Evolutionary conservation across 495 filamentous ascomycete genomes (phyloP), one percentile per base, ranked within the genome.

Genomic region (Evernia prunastri): DNA sequence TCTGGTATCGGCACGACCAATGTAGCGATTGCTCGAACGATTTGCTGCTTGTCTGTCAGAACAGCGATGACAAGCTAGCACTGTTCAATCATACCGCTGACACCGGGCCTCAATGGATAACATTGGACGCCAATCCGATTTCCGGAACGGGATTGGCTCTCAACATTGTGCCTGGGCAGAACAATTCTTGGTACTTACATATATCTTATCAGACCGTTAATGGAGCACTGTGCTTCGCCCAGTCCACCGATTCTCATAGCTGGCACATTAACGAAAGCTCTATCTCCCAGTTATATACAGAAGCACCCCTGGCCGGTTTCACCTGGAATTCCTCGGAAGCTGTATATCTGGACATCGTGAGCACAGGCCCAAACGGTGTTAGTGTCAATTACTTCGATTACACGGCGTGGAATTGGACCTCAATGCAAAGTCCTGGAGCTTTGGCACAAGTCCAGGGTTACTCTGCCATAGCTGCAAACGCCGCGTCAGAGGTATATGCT

Each of bases 21-120:
- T 49, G 45, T n/a, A 49, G 25, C 45, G n/a, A 4, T 49, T 49
- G 45, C 45, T 49, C 45, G 20, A 49, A 49, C 45, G n/a, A 49
- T 49, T 10, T 13, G 8, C 9, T 49, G 23, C 45, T 49, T 49
- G 45, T 49, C n/a, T 49, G 45, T 27, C 45, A 49, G 12, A 25
- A 23, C 25, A 49, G 45, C 45, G 45, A 49, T 11, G 23, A 49
- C 13, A 23, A 49, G 45, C 23, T 49, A 25, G 45, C n/a, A 49
- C 23, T 49, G 8, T 49, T 25, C 23, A 49, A 49, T 11, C 25
- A n/a, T n/a, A 49, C n/a, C 1, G 23, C n/a, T 25, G 13, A 49
- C 45, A 12, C 36, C 6, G 45, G 45, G 11, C 45, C 45, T 23
- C 45, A 49, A 49, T 49, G n/a, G 45, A 25, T 25, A 25, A 49